Evolutionary conservation across 2,329 filamentous ascomycete species (phyloP), one percentile per base, ranked within the genome.

Genomic region (Pseudocercospora musae): DNA sequence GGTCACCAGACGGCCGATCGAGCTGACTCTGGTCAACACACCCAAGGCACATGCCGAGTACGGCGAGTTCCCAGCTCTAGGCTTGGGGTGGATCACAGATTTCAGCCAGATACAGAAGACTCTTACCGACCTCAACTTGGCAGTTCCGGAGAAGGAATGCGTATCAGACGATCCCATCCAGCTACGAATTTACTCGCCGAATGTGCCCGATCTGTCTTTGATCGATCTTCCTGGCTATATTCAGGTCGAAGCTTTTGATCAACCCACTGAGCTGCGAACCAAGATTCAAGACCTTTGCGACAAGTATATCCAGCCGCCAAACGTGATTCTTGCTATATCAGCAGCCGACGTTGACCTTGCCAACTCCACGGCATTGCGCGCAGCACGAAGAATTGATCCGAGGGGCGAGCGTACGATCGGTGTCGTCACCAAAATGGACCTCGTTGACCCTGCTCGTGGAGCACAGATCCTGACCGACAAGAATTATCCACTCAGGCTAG

Each of bases 381-480:
- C 95, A 18, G 96, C 93, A 69, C 86, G 95, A 66, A 86, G 94
- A 69, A 93, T 98, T 27, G 95, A 99, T 72, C 95, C 95, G 1
- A 85, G 95, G 64, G 95, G 95, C 59, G 95, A 99, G 78, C 85
- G 95, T 65, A 99, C 95, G 0, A 99, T 99, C 73, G 95, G 95
- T 49, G 95, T 99, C n/a, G 89, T 99, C 46, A 99, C 95, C 2
- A 99, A 99, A 80, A 97, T 99, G 94, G 95, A 99, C 72, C 83
- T 99, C 21, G 93, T 99, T 7, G 94, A 98, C 69, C 84, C 95
- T 2, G 80, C 82, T 7, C 87, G 94, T 62, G 95, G 93, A 29
- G 84, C 86, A 13, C 83, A 86, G 37, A 91, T 99, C 31, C 81
- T 99, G 20, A 88, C 84, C 25, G 94, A 99, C 75, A 89, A 87